Conservation (phyloP, 2,329 filamentous ascomycete species). For the Penicillium verrucosum region DNA sequence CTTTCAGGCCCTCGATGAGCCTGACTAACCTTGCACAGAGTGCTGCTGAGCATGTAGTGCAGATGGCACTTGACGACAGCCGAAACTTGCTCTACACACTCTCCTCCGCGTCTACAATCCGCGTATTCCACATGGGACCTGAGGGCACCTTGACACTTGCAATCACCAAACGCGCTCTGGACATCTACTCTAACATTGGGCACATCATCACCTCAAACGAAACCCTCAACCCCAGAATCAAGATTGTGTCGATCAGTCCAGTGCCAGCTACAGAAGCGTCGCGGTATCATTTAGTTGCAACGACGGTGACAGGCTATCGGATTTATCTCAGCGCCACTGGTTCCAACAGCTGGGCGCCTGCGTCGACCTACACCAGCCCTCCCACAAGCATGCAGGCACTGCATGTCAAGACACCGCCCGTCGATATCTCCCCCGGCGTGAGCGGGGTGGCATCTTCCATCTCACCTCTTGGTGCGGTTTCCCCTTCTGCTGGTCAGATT, state of each 20-base stretch:
- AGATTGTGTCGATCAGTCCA: slow-evolving; percentile 79
- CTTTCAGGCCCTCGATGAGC: slow-evolving; percentile 45
- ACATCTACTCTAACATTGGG: slow-evolving; percentile 67
- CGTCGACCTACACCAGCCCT: slow-evolving; percentile 60
- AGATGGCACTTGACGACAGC: slow-evolving; percentile 85
- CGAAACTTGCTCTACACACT: slow-evolving; percentile 87
- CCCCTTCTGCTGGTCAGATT: slow-evolving; percentile 42
- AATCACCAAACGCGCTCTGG: slow-evolving; percentile 53
- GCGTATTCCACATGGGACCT: slow-evolving; percentile 81
- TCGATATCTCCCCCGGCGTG: slow-evolving; percentile 27
- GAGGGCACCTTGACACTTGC: slow-evolving; percentile 52
- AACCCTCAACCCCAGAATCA: slow-evolving; percentile 66
- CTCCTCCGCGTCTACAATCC: slow-evolving; percentile 81
- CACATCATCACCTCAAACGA: slow-evolving; percentile 76
- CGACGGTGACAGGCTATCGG: slow-evolving; percentile 84
- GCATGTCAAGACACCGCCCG: slow-evolving; percentile 89
- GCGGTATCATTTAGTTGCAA: slow-evolving; percentile 83
- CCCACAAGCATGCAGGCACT: slow-evolving; percentile 98
- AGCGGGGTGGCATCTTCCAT: slow-evolving; percentile 10
- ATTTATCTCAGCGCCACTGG: slow-evolving; percentile 89
- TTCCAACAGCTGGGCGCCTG: slow-evolving; percentile 55
- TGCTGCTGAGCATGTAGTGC: slow-evolving; percentile 62
- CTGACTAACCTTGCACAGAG: slow-evolving; percentile 36
- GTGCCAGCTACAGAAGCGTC: slow-evolving; percentile 80
- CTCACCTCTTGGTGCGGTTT: slow-evolving; percentile 27